A percentile compares a stretch with the other conserved stretches of the same genome.
Evolutionary conservation across 306 rosid genomes (phyloP).

Genomic region (Sindora glabra): DNA sequence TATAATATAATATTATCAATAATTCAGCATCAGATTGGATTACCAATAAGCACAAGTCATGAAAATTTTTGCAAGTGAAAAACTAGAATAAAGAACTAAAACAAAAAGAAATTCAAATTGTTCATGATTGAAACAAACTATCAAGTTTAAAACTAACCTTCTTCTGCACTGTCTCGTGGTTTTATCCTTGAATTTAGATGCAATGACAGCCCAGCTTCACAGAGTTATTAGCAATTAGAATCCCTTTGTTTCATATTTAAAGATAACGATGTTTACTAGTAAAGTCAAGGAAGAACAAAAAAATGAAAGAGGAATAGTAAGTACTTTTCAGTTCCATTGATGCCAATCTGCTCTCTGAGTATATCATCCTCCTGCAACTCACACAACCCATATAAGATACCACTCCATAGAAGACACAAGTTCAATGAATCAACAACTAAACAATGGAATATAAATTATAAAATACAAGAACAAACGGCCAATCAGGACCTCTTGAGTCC

Average conservation of each 20-base stretch:
- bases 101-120: no score
- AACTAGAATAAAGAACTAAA: no score
- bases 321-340: slow-evolving; percentile 94
- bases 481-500: slow-evolving; percentile 68
- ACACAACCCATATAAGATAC: slow-evolving; percentile 28
- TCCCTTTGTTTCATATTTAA: slow-evolving; percentile 16
- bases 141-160: slow-evolving; percentile 47
- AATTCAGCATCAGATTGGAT: slow-evolving; percentile 22
- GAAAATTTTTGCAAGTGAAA: slow-evolving; percentile 7
- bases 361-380: slow-evolving; percentile 95
- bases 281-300: slow-evolving; percentile 14
- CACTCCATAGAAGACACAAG: not conserved
- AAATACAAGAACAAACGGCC: not conserved
- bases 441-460: no score
- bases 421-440: no score
- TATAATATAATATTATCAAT: slow-evolving; percentile 14
- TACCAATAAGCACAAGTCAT: slow-evolving; percentile 2
- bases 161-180: slow-evolving; percentile 99
- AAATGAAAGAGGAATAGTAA: slow-evolving; percentile 9
- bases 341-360: slow-evolving; percentile 67
- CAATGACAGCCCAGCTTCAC: slow-evolving; percentile 95
- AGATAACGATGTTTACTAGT: not conserved
- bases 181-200: slow-evolving; percentile 90
- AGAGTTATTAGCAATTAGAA: slow-evolving; percentile 9
- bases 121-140: slow-evolving; percentile 17